phyloP scores from a whole-genome alignment of 257 asterid genomes.

The Rehmannia glutinosa region DNA sequence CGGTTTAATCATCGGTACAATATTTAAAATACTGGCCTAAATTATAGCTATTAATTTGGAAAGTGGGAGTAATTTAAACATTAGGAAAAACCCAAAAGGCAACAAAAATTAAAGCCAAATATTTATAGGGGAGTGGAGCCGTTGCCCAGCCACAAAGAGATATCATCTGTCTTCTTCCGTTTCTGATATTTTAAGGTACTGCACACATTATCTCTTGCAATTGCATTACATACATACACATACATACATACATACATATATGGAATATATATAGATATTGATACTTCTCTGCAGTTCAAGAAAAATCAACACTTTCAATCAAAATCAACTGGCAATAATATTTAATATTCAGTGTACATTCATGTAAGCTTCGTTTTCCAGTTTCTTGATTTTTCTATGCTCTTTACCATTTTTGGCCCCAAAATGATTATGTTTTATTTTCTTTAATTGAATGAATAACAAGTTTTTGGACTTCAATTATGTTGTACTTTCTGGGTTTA shows the following conservation, averaged over 20 bases:
- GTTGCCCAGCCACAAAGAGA: not conserved
- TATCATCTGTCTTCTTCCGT: constrained; percentile 19
- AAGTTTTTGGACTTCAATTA: no score
- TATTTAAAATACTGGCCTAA: no score
- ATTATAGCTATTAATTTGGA: no score
- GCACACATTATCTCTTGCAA: constrained; percentile 14
- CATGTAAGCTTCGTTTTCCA: constrained; percentile 23
- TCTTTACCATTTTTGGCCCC: not conserved
- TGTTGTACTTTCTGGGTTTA: no score
- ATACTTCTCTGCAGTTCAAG: not conserved
- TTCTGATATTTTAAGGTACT: constrained; percentile 26
- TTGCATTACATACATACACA: not conserved
- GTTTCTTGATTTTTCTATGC: not conserved
- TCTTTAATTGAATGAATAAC: no score
- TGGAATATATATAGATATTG: not conserved
- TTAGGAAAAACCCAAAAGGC: not conserved
- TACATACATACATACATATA: not conserved
- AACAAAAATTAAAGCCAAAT: not conserved
- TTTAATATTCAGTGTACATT: constrained; percentile 1
- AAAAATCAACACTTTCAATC: not conserved
- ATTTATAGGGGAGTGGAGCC: not conserved
- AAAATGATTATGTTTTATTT: not conserved
- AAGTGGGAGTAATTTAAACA: not conserved
- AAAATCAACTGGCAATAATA: not conserved
- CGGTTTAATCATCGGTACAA: no score